Evolutionary conservation across 352 stramenopile species (phyloP).

Genomic region (Globisporangium abappressorium): DNA sequence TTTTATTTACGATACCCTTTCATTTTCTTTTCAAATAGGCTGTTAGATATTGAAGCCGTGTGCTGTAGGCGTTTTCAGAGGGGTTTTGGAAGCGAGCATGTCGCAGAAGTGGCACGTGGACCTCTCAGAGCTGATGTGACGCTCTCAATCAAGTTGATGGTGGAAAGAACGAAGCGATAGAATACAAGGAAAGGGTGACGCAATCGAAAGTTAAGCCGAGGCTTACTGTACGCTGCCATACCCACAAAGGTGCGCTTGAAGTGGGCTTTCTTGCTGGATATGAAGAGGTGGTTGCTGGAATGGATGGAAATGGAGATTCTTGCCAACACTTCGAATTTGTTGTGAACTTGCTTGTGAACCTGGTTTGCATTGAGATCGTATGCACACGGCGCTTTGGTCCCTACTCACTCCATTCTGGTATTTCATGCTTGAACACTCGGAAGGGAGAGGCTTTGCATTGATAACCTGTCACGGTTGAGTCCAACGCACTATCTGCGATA

Average conservation of each 20-base stretch:
- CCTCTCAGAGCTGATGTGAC: background rate
- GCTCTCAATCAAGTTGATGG: constrained; percentile 4
- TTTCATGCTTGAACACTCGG: background rate
- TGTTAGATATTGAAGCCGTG: background rate
- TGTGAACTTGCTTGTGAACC: background rate
- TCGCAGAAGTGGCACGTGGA: background rate
- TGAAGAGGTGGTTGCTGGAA: background rate
- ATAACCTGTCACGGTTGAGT: background rate
- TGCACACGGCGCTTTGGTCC: background rate
- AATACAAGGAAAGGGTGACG: background rate
- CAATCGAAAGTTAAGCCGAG: background rate
- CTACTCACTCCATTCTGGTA: background rate
- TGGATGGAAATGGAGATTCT: constrained; percentile 2
- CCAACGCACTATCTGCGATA: background rate
- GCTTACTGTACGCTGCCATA: background rate
- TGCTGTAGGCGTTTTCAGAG: background rate
- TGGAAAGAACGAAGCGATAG: background rate
- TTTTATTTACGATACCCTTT: background rate
- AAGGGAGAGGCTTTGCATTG: background rate
- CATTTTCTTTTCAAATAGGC: background rate
- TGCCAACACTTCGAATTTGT: background rate
- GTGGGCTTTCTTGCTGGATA: background rate
- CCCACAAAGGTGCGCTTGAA: constrained; percentile 4
- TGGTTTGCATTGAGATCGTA: background rate
- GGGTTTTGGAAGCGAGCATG: background rate